Conservation (phyloP, 345 rosid genomes). For the Lepidium didymum region DNA sequence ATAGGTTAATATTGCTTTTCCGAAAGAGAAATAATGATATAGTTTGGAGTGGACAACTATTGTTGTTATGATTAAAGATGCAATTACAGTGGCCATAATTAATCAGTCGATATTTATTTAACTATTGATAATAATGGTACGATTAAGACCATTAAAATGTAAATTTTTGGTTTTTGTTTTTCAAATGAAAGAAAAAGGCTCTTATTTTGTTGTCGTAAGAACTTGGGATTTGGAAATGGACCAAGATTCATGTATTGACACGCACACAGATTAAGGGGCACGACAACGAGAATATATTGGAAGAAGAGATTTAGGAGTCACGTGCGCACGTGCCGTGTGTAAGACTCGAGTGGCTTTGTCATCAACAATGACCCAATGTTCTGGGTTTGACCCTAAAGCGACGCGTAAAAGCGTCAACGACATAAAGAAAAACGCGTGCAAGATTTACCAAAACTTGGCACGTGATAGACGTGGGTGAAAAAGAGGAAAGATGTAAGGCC, state of each 20-base stretch:
- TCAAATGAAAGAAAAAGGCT: not conserved
- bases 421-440: not conserved
- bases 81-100: not conserved
- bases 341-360: conserved; percentile 22
- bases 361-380: not conserved
- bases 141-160: not conserved
- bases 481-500: not conserved
- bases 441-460: not conserved
- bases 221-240: conserved; percentile 17
- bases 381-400: not conserved
- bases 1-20: conserved; percentile 2
- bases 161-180: not conserved
- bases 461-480: not conserved
- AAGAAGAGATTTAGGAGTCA: conserved; percentile 39
- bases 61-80: conserved; percentile 24
- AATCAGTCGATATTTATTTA: not conserved
- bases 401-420: not conserved
- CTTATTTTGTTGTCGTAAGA: not conserved
- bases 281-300: conserved; percentile 30
- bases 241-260: conserved; percentile 22
- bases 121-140: not conserved
- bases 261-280: conserved; percentile 30
- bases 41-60: conserved; percentile 22
- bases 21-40: conserved; percentile 20
- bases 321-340: conserved; percentile 80